Evolutionary conservation across 495 filamentous ascomycete species (phyloP).

Genomic region (Daldinia bambusicola): DNA sequence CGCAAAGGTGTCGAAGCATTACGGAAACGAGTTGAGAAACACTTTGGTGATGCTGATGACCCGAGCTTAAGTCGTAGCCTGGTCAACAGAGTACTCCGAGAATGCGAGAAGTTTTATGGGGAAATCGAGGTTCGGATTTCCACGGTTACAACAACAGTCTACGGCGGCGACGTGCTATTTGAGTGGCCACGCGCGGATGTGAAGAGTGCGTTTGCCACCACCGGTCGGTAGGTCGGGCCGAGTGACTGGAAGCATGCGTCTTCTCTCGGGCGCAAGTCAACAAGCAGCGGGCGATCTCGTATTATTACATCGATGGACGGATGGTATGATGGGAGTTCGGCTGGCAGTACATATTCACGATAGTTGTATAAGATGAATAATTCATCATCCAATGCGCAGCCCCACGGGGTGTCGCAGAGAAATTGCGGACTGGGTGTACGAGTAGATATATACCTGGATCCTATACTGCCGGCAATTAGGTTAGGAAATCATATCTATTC

Average conservation of each 20-base stretch:
- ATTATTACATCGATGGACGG: slow-evolving; percentile 29
- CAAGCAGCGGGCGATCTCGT: slow-evolving; percentile 31
- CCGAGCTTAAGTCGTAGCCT: slow-evolving; percentile 70
- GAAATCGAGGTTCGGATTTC: slow-evolving; percentile 76
- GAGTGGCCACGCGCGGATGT: slow-evolving; percentile 66
- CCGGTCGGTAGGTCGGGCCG: slow-evolving; percentile 54
- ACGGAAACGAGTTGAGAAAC: slow-evolving; percentile 91
- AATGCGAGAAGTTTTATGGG: slow-evolving; percentile 82
- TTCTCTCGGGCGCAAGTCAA: slow-evolving; percentile 35
- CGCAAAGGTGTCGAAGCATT: slow-evolving; percentile 85
- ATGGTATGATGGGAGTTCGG: slow-evolving; percentile 43
- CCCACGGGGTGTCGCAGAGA: neutral
- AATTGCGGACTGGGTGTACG: slow-evolving; percentile 2
- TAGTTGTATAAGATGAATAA: slow-evolving; percentile 40
- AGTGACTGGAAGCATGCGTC: slow-evolving; percentile 44
- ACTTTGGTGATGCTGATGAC: slow-evolving; percentile 90
- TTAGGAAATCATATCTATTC: slow-evolving; percentile 7
- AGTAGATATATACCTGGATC: slow-evolving; percentile 9
- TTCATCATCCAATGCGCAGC: neutral
- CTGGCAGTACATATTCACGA: slow-evolving; percentile 41
- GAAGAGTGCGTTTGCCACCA: slow-evolving; percentile 58
- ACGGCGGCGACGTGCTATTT: slow-evolving; percentile 64
- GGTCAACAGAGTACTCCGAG: slow-evolving; percentile 79
- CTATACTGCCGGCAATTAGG: slow-evolving; percentile 1
- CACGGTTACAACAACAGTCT: slow-evolving; percentile 67